These are phyloP conservation scores for Lachnellula subtilissima DNA, from an alignment of 2,329 filamentous ascomycete genomes.

Conservation along the genomic window DNA sequence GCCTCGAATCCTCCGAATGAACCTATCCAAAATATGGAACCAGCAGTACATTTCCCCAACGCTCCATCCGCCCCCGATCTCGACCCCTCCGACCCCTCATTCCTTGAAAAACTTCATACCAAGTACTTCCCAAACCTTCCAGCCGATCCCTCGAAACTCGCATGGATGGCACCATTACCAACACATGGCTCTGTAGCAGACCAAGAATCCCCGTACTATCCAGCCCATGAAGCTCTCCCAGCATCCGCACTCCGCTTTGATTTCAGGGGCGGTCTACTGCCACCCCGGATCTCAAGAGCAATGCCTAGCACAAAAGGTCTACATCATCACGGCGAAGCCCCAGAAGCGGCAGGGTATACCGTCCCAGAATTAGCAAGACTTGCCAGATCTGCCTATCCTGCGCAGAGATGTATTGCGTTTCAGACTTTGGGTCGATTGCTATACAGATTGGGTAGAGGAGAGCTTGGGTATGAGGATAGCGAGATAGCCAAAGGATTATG, in stretches of 20 bases:
- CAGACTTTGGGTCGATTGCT: slow-evolving; percentile 84
- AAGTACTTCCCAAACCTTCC: slow-evolving; percentile 93
- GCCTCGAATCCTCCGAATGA: slow-evolving; percentile 27
- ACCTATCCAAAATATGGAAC: slow-evolving; percentile 57
- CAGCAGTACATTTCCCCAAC: slow-evolving; percentile 37
- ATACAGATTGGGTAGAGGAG: slow-evolving; percentile 72
- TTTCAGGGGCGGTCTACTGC: slow-evolving; percentile 74
- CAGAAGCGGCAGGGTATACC: slow-evolving; percentile 92
- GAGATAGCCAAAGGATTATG: slow-evolving; percentile 76
- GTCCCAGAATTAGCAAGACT: slow-evolving; percentile 79
- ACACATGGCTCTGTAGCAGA: slow-evolving; percentile 60
- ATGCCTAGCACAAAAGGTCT: slow-evolving; percentile 76
- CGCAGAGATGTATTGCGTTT: slow-evolving; percentile 86
- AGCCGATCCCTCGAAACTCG: slow-evolving; percentile 76
- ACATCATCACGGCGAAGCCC: slow-evolving; percentile 89
- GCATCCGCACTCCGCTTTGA: slow-evolving; percentile 81
- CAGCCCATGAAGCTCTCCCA: slow-evolving; percentile 65
- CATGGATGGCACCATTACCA: slow-evolving; percentile 79
- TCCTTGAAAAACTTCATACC: slow-evolving; percentile 76
- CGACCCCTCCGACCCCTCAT: slow-evolving; percentile 76
- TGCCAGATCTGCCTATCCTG: slow-evolving; percentile 74
- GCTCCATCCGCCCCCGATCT: slow-evolving; percentile 59
- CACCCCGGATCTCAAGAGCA: slow-evolving; percentile 67
- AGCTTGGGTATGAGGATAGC: slow-evolving; percentile 62
- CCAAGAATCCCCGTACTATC: slow-evolving; percentile 74